A percentile compares a stretch with the other conserved stretches of the same genome.
Conservation (phyloP, 2,329 filamentous ascomycete species). For the Beauveria varroae region DNA sequence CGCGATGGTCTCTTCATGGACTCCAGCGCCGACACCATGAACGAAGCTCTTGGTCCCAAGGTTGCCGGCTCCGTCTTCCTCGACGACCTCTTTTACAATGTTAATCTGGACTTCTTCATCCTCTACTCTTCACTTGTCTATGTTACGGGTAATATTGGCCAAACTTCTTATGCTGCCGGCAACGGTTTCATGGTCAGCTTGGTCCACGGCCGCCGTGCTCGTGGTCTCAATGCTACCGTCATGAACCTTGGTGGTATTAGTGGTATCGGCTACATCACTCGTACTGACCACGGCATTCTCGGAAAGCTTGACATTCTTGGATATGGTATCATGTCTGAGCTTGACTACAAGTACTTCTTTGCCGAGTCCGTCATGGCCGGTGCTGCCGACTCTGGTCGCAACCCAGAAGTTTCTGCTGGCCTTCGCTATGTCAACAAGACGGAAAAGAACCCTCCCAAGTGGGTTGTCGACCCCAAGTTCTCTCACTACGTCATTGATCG, state of each 20-base stretch:
- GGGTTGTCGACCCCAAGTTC: constrained; percentile 14
- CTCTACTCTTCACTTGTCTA: constrained; percentile 30
- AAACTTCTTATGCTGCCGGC: constrained; percentile 30
- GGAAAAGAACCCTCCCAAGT: constrained; percentile 8
- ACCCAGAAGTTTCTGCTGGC: constrained; percentile 12
- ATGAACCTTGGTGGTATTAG: constrained; percentile 21
- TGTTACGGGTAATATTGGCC: constrained; percentile 29
- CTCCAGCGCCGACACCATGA: constrained; percentile 23
- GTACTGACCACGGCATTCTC: constrained; percentile 8
- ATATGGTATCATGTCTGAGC: constrained; percentile 15
- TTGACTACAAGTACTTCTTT: constrained; percentile 20
- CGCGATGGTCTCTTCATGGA: constrained; percentile 25
- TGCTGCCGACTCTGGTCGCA: constrained; percentile 1
- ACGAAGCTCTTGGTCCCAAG: constrained; percentile 27
- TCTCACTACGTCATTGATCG: constrained; percentile 11
- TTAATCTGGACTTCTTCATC: constrained; percentile 33
- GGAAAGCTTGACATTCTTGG: constrained; percentile 12
- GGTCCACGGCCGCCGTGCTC: constrained; percentile 18
- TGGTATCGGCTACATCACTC: constrained; percentile 14
- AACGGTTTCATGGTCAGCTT: constrained; percentile 30
- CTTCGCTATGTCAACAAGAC: constrained; percentile 7
- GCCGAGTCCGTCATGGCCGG: constrained; percentile 15
- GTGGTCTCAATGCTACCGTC: constrained; percentile 19
- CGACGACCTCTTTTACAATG: constrained; percentile 23
- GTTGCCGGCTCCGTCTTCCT: constrained; percentile 27